These are phyloP conservation scores for Delitschia confertaspora DNA, from an alignment of 495 filamentous ascomycete genomes.

Conservation along the genomic window DNA sequence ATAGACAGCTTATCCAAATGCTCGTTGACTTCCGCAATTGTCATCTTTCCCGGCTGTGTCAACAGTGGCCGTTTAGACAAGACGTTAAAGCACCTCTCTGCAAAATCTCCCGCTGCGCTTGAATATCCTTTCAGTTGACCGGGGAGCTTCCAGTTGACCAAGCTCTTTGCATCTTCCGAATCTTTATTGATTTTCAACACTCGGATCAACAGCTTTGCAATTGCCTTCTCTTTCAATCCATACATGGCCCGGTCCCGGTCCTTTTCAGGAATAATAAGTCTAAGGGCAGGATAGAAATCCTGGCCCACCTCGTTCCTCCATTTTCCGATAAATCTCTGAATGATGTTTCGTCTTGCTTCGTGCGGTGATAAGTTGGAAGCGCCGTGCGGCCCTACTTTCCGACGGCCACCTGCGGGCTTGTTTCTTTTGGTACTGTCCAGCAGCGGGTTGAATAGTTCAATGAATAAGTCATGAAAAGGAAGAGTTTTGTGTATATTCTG, in stretches of 20 bases:
- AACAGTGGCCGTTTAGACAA: slow-evolving; percentile 76
- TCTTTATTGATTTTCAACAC: slow-evolving; percentile 88
- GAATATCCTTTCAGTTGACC: slow-evolving; percentile 49
- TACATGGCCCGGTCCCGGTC: slow-evolving; percentile 92
- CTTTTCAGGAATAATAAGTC: slow-evolving; percentile 87
- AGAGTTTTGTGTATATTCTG: slow-evolving; percentile 68
- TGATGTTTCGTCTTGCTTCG: slow-evolving; percentile 74
- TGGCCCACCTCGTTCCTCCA: slow-evolving; percentile 84
- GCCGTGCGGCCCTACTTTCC: slow-evolving; percentile 51
- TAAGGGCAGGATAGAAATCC: slow-evolving; percentile 88
- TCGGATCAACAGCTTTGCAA: slow-evolving; percentile 79
- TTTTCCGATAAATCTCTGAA: slow-evolving; percentile 77
- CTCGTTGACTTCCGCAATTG: slow-evolving; percentile 81
- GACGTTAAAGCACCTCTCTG: slow-evolving; percentile 76
- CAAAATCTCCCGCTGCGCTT: slow-evolving; percentile 79
- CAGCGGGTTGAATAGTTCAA: slow-evolving; percentile 75
- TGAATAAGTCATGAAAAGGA: slow-evolving; percentile 73
- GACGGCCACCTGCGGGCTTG: slow-evolving; percentile 39
- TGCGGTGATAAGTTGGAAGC: slow-evolving; percentile 58
- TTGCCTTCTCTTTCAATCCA: slow-evolving; percentile 84
- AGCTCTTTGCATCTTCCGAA: slow-evolving; percentile 73
- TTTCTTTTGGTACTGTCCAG: slow-evolving; percentile 75
- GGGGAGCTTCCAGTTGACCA: slow-evolving; percentile 92
- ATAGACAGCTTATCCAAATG: slow-evolving; percentile 70
- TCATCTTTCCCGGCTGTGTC: slow-evolving; percentile 63